phyloP scores from a whole-genome alignment of 2,329 filamentous ascomycete species.

The Claviceps cyperi region DNA sequence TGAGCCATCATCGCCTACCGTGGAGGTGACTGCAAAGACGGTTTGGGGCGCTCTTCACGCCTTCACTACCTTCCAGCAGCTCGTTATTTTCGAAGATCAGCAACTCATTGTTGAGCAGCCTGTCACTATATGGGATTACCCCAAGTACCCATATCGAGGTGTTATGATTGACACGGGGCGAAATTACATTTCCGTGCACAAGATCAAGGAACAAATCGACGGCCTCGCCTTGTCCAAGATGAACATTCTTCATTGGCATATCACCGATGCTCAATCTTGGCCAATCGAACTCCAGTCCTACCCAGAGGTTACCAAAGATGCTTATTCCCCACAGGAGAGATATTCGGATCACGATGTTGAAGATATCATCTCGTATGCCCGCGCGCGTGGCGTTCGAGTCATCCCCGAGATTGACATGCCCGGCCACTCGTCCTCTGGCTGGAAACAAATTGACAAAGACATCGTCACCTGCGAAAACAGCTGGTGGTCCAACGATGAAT shows the following conservation, averaged over 20 bases:
- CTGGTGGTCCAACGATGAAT: constrained; percentile 48
- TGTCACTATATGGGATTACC: constrained; percentile 33
- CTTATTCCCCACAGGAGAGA: constrained; percentile 33
- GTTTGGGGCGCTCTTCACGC: constrained; percentile 40
- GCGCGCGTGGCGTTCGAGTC: constrained; percentile 37
- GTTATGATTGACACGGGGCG: constrained; percentile 41
- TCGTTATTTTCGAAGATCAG: constrained; percentile 32
- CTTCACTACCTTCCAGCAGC: constrained; percentile 41
- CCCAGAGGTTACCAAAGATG: constrained; percentile 37
- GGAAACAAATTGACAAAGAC: constrained; percentile 35
- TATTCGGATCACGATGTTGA: constrained; percentile 29
- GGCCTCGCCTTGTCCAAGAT: constrained; percentile 41
- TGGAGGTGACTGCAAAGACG: constrained; percentile 33
- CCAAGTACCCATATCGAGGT: constrained; percentile 38
- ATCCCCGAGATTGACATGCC: constrained; percentile 45
- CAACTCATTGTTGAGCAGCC: constrained; percentile 36
- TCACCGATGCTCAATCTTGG: constrained; percentile 42
- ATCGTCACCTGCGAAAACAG: constrained; percentile 40
- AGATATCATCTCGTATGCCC: constrained; percentile 32
- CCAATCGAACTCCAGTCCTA: constrained; percentile 33
- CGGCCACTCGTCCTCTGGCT: constrained; percentile 38
- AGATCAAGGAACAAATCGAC: constrained; percentile 39
- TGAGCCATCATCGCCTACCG: constrained; percentile 19
- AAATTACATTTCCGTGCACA: constrained; percentile 35
- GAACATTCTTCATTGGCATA: constrained; percentile 43